Conservation (phyloP, 2,329 filamentous ascomycete genomes). For the Fusarium nurragi region DNA sequence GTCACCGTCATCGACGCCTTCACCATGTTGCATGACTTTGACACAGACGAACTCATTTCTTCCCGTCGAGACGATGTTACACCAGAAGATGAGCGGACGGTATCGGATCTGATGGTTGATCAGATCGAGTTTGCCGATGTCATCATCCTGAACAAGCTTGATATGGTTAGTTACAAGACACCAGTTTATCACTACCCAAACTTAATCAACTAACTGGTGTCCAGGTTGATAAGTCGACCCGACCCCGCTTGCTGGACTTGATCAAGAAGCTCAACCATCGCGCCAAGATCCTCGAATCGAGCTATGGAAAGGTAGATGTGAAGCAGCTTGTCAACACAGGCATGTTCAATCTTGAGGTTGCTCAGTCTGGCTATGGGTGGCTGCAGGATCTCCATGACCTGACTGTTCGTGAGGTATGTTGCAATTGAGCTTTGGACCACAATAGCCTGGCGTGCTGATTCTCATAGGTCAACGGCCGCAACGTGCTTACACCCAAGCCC, state of each 20-base stretch:
- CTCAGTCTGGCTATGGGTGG: conserved; percentile 74
- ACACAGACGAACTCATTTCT: conserved; percentile 73
- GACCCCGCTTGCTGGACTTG: conserved; percentile 60
- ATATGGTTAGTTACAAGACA: conserved; percentile 58
- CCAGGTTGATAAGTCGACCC: conserved; percentile 53
- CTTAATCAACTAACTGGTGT: neutral
- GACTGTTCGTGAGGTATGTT: conserved; percentile 64
- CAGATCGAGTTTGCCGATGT: conserved; percentile 83
- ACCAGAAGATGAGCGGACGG: conserved; percentile 75
- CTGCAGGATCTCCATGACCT: conserved; percentile 74
- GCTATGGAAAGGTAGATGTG: conserved; percentile 68
- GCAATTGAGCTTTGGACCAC: no score
- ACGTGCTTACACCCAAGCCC: conserved; percentile 70
- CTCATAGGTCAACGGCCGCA: conserved; percentile 56
- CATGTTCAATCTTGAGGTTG: conserved; percentile 70
- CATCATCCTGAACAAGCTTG: conserved; percentile 75
- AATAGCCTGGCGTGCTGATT: no score
- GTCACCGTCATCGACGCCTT: conserved; percentile 79
- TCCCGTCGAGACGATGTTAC: conserved; percentile 70
- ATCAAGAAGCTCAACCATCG: conserved; percentile 71
- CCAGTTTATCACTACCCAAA: fast-evolving
- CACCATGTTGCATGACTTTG: conserved; percentile 76
- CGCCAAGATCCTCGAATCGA: conserved; percentile 71
- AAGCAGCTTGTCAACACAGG: conserved; percentile 72
- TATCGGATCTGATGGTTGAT: conserved; percentile 79